Evolutionary conservation across 129 eudicot genomes (phyloP), one percentile per base, ranked within the genome.

Genomic region (Flaveria sonorensis): DNA sequence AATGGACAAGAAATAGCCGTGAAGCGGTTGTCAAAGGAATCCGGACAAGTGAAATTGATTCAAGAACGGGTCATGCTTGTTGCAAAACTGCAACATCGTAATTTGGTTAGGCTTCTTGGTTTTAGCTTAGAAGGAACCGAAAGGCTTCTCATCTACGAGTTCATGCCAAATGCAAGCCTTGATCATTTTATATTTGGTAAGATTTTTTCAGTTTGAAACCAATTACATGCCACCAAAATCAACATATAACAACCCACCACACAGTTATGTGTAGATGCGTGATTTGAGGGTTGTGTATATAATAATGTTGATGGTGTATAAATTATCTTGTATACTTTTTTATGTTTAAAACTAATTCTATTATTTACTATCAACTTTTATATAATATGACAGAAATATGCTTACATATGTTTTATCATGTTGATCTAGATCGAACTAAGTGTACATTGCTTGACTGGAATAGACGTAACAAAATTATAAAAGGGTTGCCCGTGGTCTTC

Each of bases 121-220:
- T 56, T 56, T 19, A 56, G 63, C 28, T 56, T 56, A 19, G 63
- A 56, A 56, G 63, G 30, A 20, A 56, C 63, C 5, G 63, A 56
- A 56, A 20, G 63, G 14, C 28, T 56, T 19, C 63, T 56, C 30
- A 19, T 56, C 30, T 56, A 56, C 15, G 63, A 56, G 30, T 56
- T 56, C 14, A 56, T 56, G 63, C 63, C 63, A 19, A 56, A 56
- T 56, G 14, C 63, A 56, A 56, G 63, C 63, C 63, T 56, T 56
- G 63, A 56, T 56, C 63, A 19, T 1, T 56, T 56, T 56, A 56
- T 56, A 8, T 56, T n/a, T 56, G 66, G 66, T 59, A 59, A 59
- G 13, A 3, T 10, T 11, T 2, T n/a, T 59, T 21, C 2, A 59
- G 14, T 59, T 59, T 10, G 3, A 2, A 19, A 15, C 1, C 13